Percentiles rank a stretch among this genome's conserved stretches.
phyloP scores from a whole-genome alignment of 768 basidiomycete genomes.

The Amanita exitialis region DNA sequence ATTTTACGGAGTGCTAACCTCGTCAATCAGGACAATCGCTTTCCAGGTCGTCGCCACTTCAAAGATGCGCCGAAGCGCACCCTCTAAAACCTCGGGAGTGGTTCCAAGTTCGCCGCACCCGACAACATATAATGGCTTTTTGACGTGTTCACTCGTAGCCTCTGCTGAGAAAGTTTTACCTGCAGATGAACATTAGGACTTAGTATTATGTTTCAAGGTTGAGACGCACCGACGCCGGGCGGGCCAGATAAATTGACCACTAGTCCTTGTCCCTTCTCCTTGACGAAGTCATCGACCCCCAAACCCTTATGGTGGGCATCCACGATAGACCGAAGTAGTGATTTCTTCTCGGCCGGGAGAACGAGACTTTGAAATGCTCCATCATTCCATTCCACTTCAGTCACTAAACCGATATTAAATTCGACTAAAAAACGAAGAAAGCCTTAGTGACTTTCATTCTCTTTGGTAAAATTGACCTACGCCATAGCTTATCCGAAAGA shows the following conservation, averaged over 20 bases:
- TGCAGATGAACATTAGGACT: slow-evolving; percentile 3
- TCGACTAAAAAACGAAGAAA: slow-evolving; percentile 32
- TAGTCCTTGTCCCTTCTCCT: slow-evolving; percentile 53
- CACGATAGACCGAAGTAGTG: slow-evolving; percentile 45
- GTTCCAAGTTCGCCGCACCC: slow-evolving; percentile 50
- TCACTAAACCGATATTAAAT: slow-evolving; percentile 46
- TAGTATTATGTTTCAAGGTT: background rate
- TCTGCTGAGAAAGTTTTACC: slow-evolving; percentile 55
- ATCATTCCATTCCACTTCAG: slow-evolving; percentile 43
- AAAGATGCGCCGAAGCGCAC: slow-evolving; percentile 33
- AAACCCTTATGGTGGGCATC: slow-evolving; percentile 44
- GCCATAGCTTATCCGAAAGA: slow-evolving; percentile 47
- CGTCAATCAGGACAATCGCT: slow-evolving; percentile 48
- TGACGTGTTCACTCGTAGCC: slow-evolving; percentile 46
- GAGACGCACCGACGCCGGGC: slow-evolving; percentile 41
- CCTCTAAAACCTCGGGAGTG: slow-evolving; percentile 30
- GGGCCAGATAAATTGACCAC: slow-evolving; percentile 49
- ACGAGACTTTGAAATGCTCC: slow-evolving; percentile 53
- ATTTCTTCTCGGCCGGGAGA: slow-evolving; percentile 41
- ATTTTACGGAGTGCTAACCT: slow-evolving; percentile 16
- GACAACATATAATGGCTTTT: slow-evolving; percentile 40
- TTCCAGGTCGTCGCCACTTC: slow-evolving; percentile 52
- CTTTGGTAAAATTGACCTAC: slow-evolving; percentile 23
- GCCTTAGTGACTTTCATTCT: background rate
- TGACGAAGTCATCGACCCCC: slow-evolving; percentile 52